phyloP scores from a whole-genome alignment of 768 basidiomycete genomes.

The Trametes cingulata region DNA sequence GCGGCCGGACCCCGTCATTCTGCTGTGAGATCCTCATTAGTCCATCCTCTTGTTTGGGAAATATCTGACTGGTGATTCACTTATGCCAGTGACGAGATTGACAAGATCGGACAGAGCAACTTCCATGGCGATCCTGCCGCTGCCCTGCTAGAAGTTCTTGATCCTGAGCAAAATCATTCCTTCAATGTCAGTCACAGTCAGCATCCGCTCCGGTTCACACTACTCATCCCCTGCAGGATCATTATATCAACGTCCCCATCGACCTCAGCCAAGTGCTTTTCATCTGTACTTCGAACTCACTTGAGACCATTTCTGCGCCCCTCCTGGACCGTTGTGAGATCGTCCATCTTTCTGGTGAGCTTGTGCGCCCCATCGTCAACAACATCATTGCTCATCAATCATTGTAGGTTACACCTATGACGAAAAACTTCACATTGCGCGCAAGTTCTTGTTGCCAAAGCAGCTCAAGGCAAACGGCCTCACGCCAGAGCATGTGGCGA shows the following conservation, averaged over 20 bases:
- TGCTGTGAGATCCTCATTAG: slow-evolving; percentile 51
- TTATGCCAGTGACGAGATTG: slow-evolving; percentile 74
- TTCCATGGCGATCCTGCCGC: slow-evolving; percentile 93
- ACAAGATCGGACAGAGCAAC: slow-evolving; percentile 85
- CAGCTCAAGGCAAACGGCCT: slow-evolving; percentile 82
- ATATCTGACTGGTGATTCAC: background rate
- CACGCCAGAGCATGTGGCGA: slow-evolving; percentile 53
- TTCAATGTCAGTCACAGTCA: slow-evolving; percentile 57
- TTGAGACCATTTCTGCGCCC: slow-evolving; percentile 87
- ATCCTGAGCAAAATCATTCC: slow-evolving; percentile 89
- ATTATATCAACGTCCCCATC: slow-evolving; percentile 87
- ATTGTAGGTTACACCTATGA: slow-evolving; percentile 75
- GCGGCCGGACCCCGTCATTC: slow-evolving; percentile 73
- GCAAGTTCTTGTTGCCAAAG: slow-evolving; percentile 85
- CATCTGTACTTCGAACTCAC: slow-evolving; percentile 88
- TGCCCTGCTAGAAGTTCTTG: slow-evolving; percentile 87
- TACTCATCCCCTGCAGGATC: slow-evolving; percentile 55
- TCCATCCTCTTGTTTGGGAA: background rate
- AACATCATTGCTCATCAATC: background rate
- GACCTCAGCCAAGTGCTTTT: slow-evolving; percentile 89
- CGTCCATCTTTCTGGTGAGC: slow-evolving; percentile 72
- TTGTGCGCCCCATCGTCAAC: slow-evolving; percentile 35
- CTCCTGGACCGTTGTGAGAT: slow-evolving; percentile 89
- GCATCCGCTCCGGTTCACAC: too few species aligned
- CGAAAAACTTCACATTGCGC: slow-evolving; percentile 90